Evolutionary conservation across 805 yeast species (phyloP).

Genomic region (Hanseniaspora opuntiae): DNA sequence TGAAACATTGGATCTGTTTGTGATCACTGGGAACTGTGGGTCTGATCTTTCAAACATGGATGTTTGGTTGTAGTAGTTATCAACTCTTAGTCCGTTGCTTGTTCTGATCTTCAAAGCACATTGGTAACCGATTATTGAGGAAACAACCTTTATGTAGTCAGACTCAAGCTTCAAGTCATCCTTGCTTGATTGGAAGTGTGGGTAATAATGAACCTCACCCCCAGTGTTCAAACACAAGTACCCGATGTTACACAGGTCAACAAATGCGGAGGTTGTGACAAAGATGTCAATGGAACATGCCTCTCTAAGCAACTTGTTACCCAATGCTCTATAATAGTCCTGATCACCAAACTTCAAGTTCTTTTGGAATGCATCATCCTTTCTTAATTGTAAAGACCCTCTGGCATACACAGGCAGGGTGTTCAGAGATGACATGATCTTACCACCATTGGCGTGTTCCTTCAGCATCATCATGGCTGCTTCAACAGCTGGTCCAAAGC

Average conservation of each 20-base stretch:
- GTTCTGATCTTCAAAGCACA: constrained; percentile 75
- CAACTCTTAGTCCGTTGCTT: constrained; percentile 73
- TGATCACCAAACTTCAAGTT: constrained; percentile 42
- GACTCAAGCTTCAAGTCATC: constrained; percentile 57
- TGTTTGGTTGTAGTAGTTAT: constrained; percentile 56
- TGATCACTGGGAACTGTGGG: constrained; percentile 60
- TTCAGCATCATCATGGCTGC: constrained; percentile 52
- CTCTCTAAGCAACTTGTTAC: constrained; percentile 39
- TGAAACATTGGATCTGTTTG: constrained; percentile 49
- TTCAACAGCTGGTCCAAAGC: constrained; percentile 66
- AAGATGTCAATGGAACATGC: constrained; percentile 70
- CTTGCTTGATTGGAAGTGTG: constrained; percentile 49
- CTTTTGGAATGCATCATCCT: constrained; percentile 34
- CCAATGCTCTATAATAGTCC: constrained; percentile 47
- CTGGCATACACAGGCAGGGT: constrained; percentile 71
- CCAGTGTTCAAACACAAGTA: constrained; percentile 52
- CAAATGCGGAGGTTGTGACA: constrained; percentile 47
- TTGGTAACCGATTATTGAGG: constrained; percentile 53
- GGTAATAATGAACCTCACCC: constrained; percentile 53
- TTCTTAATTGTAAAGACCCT: constrained; percentile 42
- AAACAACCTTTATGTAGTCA: constrained; percentile 42
- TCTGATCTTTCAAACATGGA: constrained; percentile 27
- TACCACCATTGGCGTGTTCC: constrained; percentile 51
- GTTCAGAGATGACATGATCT: constrained; percentile 54
- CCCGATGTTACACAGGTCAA: constrained; percentile 66